Conservation (phyloP, 805 yeast species). For the Kodamaea restingae region DNA sequence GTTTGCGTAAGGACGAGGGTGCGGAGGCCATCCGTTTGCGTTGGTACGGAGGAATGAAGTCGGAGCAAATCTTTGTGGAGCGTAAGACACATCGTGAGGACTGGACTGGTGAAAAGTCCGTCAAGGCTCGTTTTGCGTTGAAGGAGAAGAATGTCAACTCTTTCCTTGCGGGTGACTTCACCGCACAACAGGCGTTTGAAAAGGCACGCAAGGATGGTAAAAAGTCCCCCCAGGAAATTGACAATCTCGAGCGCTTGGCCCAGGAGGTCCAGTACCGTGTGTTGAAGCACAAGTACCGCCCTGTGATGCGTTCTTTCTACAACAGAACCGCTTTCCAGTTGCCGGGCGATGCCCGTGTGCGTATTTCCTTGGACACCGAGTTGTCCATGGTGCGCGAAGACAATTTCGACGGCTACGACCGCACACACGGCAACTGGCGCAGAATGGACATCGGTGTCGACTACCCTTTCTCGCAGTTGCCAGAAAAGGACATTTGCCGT, state of each 20-base stretch:
- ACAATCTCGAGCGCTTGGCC: constrained; percentile 86
- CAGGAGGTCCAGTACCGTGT: constrained; percentile 89
- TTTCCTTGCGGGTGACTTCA: constrained; percentile 76
- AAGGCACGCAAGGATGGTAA: constrained; percentile 91
- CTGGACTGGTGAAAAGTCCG: constrained; percentile 99
- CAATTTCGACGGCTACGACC: constrained; percentile 86
- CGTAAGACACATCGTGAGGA: constrained; percentile 98
- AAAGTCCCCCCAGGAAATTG: constrained; percentile 82
- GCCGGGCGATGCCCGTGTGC: constrained; percentile 98
- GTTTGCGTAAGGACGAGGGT: constrained; percentile 95
- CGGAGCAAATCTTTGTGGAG: constrained; percentile 91
- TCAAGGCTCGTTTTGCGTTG: constrained; percentile 90
- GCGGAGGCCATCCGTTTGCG: constrained; percentile 97
- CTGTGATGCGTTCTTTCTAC: constrained; percentile 93
- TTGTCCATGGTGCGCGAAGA: constrained; percentile 97
- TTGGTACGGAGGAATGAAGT: constrained; percentile 98
- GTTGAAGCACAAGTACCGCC: constrained; percentile 78
- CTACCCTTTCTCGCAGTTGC: constrained; percentile 85
- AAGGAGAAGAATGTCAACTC: constrained; percentile 89
- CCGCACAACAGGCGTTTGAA: constrained; percentile 86
- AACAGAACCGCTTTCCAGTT: constrained; percentile 98
- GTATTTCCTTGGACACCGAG: constrained; percentile 96
- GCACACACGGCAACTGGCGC: constrained; percentile 95
- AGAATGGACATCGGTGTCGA: constrained; percentile 98
- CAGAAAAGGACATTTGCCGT: constrained; percentile 80